A percentile compares a stretch with the other conserved stretches of the same genome.
These are phyloP conservation scores for Colletotrichum cordylinicola DNA, from an alignment of 2,329 filamentous ascomycete genomes.

Conservation along the genomic window DNA sequence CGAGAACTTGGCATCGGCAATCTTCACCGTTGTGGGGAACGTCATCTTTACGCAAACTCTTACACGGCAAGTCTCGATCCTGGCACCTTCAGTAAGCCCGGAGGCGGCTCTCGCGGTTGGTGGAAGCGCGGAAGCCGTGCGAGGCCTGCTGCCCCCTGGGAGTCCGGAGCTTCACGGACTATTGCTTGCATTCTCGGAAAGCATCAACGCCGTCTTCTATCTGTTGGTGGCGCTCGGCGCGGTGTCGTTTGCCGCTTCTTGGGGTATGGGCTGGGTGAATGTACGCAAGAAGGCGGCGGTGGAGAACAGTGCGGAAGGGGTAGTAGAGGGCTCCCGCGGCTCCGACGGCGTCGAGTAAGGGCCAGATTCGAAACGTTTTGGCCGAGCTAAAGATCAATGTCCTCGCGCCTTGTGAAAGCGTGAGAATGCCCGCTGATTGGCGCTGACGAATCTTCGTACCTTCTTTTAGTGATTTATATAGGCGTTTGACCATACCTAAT, in stretches of 20 bases:
- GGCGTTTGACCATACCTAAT: neutral
- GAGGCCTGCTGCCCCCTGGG: accelerated
- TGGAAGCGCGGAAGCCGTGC: neutral
- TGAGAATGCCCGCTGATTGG: too few relatives aligned
- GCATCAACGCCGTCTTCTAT: neutral
- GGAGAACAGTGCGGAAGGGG: neutral
- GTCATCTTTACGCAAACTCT: neutral
- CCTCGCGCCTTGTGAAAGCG: too few relatives aligned
- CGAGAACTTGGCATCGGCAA: neutral
- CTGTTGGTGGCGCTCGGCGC: neutral
- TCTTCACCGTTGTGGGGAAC: neutral
- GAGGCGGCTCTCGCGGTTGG: neutral
- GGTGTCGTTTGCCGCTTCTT: neutral
- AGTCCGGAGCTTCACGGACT: neutral
- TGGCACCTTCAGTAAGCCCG: neutral
- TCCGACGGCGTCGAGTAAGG: neutral
- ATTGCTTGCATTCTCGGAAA: neutral
- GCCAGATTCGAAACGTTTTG: neutral
- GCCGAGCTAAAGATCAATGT: too few relatives aligned
- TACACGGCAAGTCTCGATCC: neutral
- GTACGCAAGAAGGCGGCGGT: neutral
- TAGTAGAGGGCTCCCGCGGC: neutral
- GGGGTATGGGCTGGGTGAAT: neutral
- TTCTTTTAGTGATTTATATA: too few relatives aligned
- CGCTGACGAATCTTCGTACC: too few relatives aligned